Evolutionary conservation across 192 early-diverging fungal species (phyloP), one percentile per base, ranked within the genome.

Genomic region (Linnemannia elongata): DNA sequence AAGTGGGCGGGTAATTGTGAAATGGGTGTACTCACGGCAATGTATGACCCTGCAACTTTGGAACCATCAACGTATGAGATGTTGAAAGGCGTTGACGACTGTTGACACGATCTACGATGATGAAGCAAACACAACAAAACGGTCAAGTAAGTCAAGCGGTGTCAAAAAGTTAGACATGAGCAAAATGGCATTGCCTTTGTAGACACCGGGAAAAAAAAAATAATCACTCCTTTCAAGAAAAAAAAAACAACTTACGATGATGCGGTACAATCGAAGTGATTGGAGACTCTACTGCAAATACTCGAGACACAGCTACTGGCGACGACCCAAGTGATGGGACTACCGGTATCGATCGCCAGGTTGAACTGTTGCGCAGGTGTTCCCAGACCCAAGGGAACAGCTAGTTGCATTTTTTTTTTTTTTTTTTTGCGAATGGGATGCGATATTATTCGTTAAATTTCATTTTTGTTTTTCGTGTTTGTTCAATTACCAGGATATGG

Each of bases 311-410:
- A 87, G 4, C 54, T 55, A n/a, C 49, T 87, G 22, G 81, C 77
- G 2, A 90, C 82, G 6, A 92, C 57, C 94, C 95, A 96, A 66
- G 95, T 88, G 82, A 94, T 91, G 18, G 92, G 87, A 13, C 93
- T 94, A 6, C 95, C 95, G 0, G 95, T 96, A 78, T 96, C 95
- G 44, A 96, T 94, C 20, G 89, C 91, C 71, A 95, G 85, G 22
- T 92, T 91, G 69, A 95, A 95, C 33, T 80, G 79, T 72, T 94
- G 94, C 20, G 91, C 88, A 13, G 95, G 95, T 9, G 93, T 93
- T 69, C 95, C 95, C 7, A 96, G 77, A 9, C 90, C 89, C 35
- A 96, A 90, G 0, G 74, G 35, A 0, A 87, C 69, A 20, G 85
- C 85, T 87, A n/a, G 47, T 27, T 30, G 35, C 8, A 9, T 13